Evolutionary conservation across 2,329 filamentous ascomycete species (phyloP), one percentile per base, ranked within the genome.

Genomic region (Scleromitrula shiraiana): DNA sequence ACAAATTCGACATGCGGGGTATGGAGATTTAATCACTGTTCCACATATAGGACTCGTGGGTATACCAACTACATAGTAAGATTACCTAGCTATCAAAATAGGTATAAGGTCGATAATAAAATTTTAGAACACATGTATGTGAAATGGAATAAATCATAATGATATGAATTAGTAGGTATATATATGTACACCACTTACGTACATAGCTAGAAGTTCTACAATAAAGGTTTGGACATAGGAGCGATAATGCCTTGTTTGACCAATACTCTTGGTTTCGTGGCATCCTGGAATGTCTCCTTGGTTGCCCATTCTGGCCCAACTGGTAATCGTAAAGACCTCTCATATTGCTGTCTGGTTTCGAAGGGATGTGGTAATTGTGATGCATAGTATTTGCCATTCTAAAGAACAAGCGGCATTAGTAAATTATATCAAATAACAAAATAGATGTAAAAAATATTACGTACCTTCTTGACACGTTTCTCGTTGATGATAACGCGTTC

Each of bases 291-390:
- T 12, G 85, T 88, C 71, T 88, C 82, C 77, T 95, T 96, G n/a
- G 91, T 97, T 58, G 83, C 82, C 90, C 91, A 98, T 68, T 98
- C 91, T 14, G 85, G 88, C 1, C 93, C 93, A 52, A 97, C 80
- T 1, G 93, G 93, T 56, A 96, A 69, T 36, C 91, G 76, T 50
- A 97, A 71, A 55, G 85, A 86, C 42, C 91, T 75, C 73, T 98
- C 93, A 68, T 97, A 97, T 72, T 96, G 89, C 62, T 85, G 77
- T 57, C 76, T 77, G 23, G 78, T 88, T 73, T 96, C 91, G 67
- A 89, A 97, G n/a, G 82, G 83, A 68, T 94, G 87, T 41, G 93
- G 93, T 42, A 98, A 72, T 59, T 81, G 78, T 7, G 82, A 80
- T 15, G 93, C 90, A 60, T 95, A 75, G 62, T 95, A 97, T 64